Evolutionary conservation across 2,329 filamentous ascomycete species (phyloP), one percentile per base, ranked within the genome.

Genomic region (Aspergillus calidoustus): DNA sequence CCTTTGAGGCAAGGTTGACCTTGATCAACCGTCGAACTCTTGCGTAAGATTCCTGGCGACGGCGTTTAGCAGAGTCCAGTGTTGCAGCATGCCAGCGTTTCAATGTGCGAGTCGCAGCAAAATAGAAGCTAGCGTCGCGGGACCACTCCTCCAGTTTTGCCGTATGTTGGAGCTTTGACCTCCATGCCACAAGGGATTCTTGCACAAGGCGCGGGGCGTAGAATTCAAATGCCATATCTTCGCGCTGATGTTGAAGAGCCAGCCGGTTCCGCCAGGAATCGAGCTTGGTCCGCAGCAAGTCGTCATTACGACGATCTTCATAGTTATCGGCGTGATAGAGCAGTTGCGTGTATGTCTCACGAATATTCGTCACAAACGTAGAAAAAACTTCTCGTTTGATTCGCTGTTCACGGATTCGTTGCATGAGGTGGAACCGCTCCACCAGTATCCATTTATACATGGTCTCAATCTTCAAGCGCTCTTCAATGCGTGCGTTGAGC

Each of bases 401-500:
- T 13, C 76, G 74, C 62, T 77, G 73, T n/a, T 79, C 75, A 43
- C 69, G 72, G 51, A 80, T 74, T 51, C 77, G 72, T 59, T 72
- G 73, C 71, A 79, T 73, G 30, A 81, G 72, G 22, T 72, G 70
- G 51, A 69, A 77, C 63, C 81, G 72, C 57, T 80, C 81, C 38
- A 83, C 81, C 31, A 89, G 69, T n/a, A 84, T 80, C 87, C 86
- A 89, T 72, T 81, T 86, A 72, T 87, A 88, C 63, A 89, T 76
- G 7, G 79, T 74, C 68, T 89, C 82, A 31, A 84, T 74, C 47
- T 85, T 76, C 46, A 88, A 66, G 3, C 87, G 82, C 64, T 85
- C 82, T 64, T 88, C 80, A 52, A 88, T 84, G 15, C 81, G 82
- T 22, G 80, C 76, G 53, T 74, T 76, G 2, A 89, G 73, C 17